These are phyloP conservation scores for Yarrowia sp. DNA, from an alignment of 805 yeast species.

Conservation along the genomic window DNA sequence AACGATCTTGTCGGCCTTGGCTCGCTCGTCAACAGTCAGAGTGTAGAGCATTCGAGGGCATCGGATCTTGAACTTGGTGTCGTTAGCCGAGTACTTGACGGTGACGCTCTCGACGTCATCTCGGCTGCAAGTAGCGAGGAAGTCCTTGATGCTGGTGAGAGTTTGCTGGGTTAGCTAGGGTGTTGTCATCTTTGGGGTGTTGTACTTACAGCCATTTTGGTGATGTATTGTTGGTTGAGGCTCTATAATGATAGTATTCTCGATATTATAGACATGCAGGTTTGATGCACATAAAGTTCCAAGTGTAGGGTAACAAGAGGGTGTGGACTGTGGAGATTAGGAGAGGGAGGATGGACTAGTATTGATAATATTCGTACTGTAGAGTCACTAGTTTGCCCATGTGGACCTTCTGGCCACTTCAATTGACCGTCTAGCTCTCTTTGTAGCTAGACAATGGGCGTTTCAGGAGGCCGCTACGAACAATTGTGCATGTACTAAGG, in stretches of 20 bases:
- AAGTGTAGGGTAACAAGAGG: conserved; percentile 1
- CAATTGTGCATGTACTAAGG: too few species aligned
- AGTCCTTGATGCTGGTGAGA: conserved; percentile 96
- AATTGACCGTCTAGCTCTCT: too few species aligned
- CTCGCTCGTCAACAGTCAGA: conserved; percentile 90
- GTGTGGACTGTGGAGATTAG: background rate
- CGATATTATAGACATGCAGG: background rate
- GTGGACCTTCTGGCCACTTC: too few species aligned
- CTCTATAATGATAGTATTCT: background rate
- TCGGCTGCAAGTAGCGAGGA: conserved; percentile 85
- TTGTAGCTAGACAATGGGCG: too few species aligned
- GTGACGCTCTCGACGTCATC: conserved; percentile 92
- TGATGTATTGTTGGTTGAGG: background rate
- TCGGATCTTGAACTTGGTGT: conserved; percentile 99
- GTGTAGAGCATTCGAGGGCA: conserved; percentile 95
- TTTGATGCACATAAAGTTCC: conserved; percentile 12
- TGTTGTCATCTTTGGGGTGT: background rate
- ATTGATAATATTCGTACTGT: background rate
- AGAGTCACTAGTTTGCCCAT: too few species aligned
- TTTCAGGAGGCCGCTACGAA: too few species aligned
- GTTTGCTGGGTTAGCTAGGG: conserved; percentile 56
- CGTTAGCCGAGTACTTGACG: conserved; percentile 92
- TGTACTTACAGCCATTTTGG: conserved; percentile 27
- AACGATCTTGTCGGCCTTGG: conserved; percentile 96
- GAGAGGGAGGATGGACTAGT: background rate